Percentiles rank a stretch among this genome's conserved stretches.
These are phyloP conservation scores for Dentipellis sp. DNA, from an alignment of 768 basidiomycete genomes.

Conservation along the genomic window DNA sequence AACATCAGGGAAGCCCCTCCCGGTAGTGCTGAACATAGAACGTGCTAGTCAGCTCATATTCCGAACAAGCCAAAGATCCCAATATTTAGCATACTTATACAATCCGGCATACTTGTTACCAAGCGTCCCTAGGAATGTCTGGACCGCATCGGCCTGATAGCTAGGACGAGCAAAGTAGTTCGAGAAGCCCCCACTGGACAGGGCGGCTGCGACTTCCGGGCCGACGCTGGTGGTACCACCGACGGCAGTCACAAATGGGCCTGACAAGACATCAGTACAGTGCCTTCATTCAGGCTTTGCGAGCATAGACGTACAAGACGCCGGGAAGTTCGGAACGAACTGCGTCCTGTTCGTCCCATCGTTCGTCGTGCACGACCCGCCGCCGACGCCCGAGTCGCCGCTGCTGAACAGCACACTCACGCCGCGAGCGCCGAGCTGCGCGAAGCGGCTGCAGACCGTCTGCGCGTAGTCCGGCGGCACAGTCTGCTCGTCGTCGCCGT, in stretches of 20 bases:
- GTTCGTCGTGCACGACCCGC: constrained; percentile 38
- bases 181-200: constrained; percentile 64
- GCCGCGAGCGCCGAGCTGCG: constrained; percentile 51
- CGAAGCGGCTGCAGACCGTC: constrained; percentile 51
- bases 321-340: constrained; percentile 31
- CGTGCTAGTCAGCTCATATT: neutral
- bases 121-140: constrained; percentile 24
- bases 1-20: constrained; percentile 27
- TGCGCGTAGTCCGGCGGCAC: constrained; percentile 53
- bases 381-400: constrained; percentile 58
- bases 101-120: constrained; percentile 37
- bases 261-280: constrained; percentile 6
- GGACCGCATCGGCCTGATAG: constrained; percentile 23
- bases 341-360: constrained; percentile 21
- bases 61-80: neutral
- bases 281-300: neutral
- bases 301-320: constrained; percentile 27
- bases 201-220: constrained; percentile 49
- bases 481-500: constrained; percentile 48
- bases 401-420: constrained; percentile 54
- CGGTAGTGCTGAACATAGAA: constrained; percentile 7
- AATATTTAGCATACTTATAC: constrained; percentile 31
- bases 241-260: constrained; percentile 55
- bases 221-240: constrained; percentile 46
- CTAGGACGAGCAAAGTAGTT: constrained; percentile 22